Conservation (phyloP, 768 basidiomycete genomes). For the Termitomyces sp. region DNA sequence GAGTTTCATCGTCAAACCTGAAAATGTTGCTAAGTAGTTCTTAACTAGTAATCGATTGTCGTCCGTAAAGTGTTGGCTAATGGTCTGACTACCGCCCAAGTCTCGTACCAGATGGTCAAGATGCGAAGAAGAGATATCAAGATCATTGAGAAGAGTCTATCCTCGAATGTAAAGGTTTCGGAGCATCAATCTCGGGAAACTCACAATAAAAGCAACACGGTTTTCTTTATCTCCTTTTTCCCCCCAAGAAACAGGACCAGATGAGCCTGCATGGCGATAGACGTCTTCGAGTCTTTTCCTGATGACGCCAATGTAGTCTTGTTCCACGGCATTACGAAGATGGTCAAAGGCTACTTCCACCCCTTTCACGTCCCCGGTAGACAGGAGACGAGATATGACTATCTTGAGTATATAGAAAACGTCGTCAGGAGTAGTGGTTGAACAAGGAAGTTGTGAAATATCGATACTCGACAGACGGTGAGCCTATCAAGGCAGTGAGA, state of each 20-base stretch:
- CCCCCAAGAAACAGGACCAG: constrained; percentile 42
- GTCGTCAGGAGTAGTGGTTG: constrained; percentile 85
- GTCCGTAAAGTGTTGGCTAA: constrained; percentile 65
- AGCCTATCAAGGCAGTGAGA: constrained; percentile 48
- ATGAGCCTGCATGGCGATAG: constrained; percentile 49
- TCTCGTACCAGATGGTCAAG: constrained; percentile 79
- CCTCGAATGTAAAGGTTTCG: neutral
- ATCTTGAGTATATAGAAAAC: constrained; percentile 94
- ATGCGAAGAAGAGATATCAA: constrained; percentile 89
- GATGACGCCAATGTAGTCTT: constrained; percentile 76
- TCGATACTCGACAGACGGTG: constrained; percentile 81
- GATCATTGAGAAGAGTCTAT: constrained; percentile 87
- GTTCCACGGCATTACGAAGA: constrained; percentile 72
- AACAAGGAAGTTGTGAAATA: constrained; percentile 51
- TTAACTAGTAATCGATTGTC: constrained; percentile 48
- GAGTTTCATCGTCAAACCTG: constrained; percentile 56
- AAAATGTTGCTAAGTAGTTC: constrained; percentile 42
- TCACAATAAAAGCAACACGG: constrained; percentile 74
- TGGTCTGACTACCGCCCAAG: constrained; percentile 42
- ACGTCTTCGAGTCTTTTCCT: constrained; percentile 86
- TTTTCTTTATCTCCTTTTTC: constrained; percentile 83
- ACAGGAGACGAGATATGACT: constrained; percentile 70
- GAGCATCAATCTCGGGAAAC: constrained; percentile 21
- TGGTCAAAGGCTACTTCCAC: constrained; percentile 56
- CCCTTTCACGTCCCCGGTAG: constrained; percentile 62